Base-by-base conservation (phyloP, 805 yeast species). In the Metschnikowia continentalis region DNA sequence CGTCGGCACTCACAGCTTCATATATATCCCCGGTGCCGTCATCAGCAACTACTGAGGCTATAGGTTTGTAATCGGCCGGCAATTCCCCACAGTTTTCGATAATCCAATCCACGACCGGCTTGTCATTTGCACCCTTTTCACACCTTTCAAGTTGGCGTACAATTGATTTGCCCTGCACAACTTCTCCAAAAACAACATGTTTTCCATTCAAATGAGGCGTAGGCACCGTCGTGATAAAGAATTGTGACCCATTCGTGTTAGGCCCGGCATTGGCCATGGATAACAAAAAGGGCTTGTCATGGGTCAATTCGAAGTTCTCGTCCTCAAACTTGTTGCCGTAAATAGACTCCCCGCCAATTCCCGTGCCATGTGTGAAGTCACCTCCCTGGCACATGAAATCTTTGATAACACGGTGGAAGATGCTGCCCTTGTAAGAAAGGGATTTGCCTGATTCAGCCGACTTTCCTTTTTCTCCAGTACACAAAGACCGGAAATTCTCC, bases 241-340 rank as follows among this genome's bases (percentile, higher is more conserved):
- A 91, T 77, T 91, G 98, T 50, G 97, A 90, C 52, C 97, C 97
- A 77, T 92, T 92, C 77, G 97, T 89, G 84, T 90, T 88, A 73
- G 96, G 96, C 63, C 97, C 97, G 58, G 97, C 95, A 71, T 92
- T 92, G 71, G 97, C 97, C 97, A 92, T 92, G 56, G 96, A 89
- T 72, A 74, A 86, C 75, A 81, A 90, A 66, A 95, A 95, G 80
- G 79, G 95, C 83, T 72, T 83, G 78, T 76, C 77, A 76, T 92
- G 97, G 67, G 72, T 84, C 76, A 77, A 76, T 67, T 64, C 58
- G 68, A 94, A 92, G 69, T 86, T 86, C 69, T 92, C 99, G 66
- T 92, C 99, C 63, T 88, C 96, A 73, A 87, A 87, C 69, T 79
- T 83, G 54, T 79, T 83, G 62, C 92, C 92, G 71, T 87, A 86